A percentile compares a stretch with the other conserved stretches of the same genome.
Conservation (phyloP, 345 rosid species). For the Aquilaria yunnanensis region DNA sequence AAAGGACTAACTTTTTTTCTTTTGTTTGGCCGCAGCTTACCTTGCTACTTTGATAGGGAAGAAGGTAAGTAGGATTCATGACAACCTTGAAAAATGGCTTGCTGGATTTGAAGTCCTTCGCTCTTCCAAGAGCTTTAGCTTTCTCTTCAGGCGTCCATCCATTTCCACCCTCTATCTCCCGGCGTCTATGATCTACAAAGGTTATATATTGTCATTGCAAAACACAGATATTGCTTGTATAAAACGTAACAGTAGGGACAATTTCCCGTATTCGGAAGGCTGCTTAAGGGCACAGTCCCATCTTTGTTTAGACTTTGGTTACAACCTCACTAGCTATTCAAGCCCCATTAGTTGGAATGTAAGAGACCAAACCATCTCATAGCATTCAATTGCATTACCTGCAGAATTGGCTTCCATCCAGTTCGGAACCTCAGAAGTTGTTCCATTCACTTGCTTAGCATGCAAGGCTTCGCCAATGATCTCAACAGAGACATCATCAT, state of each 20-base stretch:
- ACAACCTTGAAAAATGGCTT: conserved; percentile 12
- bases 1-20: no score
- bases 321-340: no score
- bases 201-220: no score
- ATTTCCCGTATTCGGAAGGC: no score
- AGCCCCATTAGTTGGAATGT: no score
- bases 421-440: neutral
- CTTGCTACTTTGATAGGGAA: neutral
- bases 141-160: neutral
- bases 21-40: neutral
- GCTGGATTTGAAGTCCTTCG: conserved; percentile 7
- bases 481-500: neutral
- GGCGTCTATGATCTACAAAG: no score
- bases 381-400: neutral
- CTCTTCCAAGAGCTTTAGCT: conserved; percentile 8
- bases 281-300: no score
- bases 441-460: neutral
- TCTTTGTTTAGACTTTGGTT: no score
- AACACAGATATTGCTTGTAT: no score
- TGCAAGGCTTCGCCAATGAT: neutral
- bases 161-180: neutral
- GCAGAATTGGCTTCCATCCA: neutral
- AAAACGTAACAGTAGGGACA: no score
- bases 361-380: no score
- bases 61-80: conserved; percentile 14